Base-by-base conservation (phyloP, 306 rosid species). In the Purshia tridentata region DNA sequence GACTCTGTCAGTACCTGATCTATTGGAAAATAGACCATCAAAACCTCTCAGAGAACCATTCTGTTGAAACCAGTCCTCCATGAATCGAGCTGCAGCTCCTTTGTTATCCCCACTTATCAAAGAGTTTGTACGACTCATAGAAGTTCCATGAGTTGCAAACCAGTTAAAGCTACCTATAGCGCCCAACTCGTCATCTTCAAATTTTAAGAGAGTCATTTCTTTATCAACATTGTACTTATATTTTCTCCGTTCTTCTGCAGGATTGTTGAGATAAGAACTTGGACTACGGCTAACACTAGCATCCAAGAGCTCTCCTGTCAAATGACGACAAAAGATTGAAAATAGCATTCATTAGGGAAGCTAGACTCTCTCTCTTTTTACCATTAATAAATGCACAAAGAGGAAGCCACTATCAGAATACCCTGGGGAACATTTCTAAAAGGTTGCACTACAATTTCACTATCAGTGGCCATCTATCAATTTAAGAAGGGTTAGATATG, bases 121-220 rank as follows among this genome's bases (percentile, higher is more conserved):
- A 0, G 84, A 76, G 73, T 89, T 89, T 80, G 84, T 87, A 20
- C 90, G 88, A 72, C 95, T 87, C 95, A 89, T 86, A 39, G 91
- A 89, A 77, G 91, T 89, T 76, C 89, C 87, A 60, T 89, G 94
- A 67, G 94, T 89, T 52, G 95, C 91, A 83, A 89, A 87, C 95
- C 91, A 89, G 55, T 83, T 89, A 72, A 89, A 89, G 83, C 86
- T 85, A 67, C 95, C 95, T 16, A 81, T 69, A 53, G 91, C 82
- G 12, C 90, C 91, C 86, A 88, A 77, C 67, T 81, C 70, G 53
- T 87, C 78, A 74, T 85, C 89, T 58, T 83, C 84, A 68, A 89
- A 87, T 78, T 89, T 89, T 39, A 89, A 12, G 57, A 89, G 91
- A 23, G 90, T 83, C 91, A 89, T 89, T 14, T 89, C 91, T 78